Evolutionary conservation across 148 eudicot species (phyloP).

Genomic region (Chenopodium formosanum): DNA sequence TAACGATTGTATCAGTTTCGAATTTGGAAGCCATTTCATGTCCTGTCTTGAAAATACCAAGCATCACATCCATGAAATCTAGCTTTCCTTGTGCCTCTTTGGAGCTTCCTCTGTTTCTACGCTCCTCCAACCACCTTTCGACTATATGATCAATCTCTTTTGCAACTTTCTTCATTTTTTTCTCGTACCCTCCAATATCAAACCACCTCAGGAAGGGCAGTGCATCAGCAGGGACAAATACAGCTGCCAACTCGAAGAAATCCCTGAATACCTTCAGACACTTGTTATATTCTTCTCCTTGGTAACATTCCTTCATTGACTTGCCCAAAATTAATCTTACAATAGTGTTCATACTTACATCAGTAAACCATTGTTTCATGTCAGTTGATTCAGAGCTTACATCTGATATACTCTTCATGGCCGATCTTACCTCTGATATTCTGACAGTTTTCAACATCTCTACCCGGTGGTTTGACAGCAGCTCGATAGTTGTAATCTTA

Average conservation of each 20-base stretch:
- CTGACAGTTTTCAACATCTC: constrained; percentile 27
- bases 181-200: constrained; percentile 38
- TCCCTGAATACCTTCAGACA: constrained; percentile 19
- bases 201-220: constrained; percentile 30
- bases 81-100: constrained; percentile 8
- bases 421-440: constrained; percentile 24
- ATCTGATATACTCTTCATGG: constrained; percentile 14
- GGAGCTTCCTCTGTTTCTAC: neutral
- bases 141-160: constrained; percentile 18
- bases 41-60: constrained; percentile 15
- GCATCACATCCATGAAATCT: constrained; percentile 35
- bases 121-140: constrained; percentile 34
- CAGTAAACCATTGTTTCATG: constrained; percentile 47
- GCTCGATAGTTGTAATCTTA: constrained; percentile 27
- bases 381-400: constrained; percentile 18
- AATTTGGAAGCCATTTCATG: constrained; percentile 9
- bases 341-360: constrained; percentile 31
- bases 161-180: constrained; percentile 18
- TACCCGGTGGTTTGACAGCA: constrained; percentile 33
- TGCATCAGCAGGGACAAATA: constrained; percentile 23
- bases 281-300: constrained; percentile 17
- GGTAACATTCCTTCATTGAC: constrained; percentile 17
- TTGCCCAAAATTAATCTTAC: constrained; percentile 42
- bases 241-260: constrained; percentile 25
- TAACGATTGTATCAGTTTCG: constrained; percentile 27